These are phyloP conservation scores for Pyrenopolyporus hunteri DNA, from an alignment of 495 filamentous ascomycete species.

Conservation along the genomic window DNA sequence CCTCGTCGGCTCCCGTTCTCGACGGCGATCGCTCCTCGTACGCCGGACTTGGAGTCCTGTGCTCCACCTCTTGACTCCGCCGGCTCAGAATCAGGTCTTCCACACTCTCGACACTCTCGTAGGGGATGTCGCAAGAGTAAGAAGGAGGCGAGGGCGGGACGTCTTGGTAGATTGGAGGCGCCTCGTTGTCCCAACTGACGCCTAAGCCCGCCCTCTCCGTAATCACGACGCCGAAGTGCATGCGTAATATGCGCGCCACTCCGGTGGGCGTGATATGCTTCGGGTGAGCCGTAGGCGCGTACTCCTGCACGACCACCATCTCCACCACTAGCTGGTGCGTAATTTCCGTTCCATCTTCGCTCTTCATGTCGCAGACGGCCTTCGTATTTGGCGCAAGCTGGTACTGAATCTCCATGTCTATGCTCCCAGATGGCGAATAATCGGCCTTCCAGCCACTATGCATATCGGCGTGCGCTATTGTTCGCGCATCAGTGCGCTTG, in stretches of 20 bases:
- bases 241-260: slow-evolving; percentile 86
- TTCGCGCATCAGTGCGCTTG: slow-evolving; percentile 75
- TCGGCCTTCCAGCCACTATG: slow-evolving; percentile 97
- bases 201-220: slow-evolving; percentile 87
- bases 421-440: slow-evolving; percentile 70
- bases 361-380: slow-evolving; percentile 74
- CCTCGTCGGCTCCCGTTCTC: neutral
- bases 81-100: slow-evolving; percentile 32
- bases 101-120: slow-evolving; percentile 31
- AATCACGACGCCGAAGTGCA: slow-evolving; percentile 83
- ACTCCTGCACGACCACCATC: slow-evolving; percentile 93
- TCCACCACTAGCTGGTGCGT: slow-evolving; percentile 88
- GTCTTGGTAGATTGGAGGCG: slow-evolving; percentile 92
- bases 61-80: slow-evolving; percentile 7
- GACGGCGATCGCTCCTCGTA: slow-evolving; percentile 31
- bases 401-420: slow-evolving; percentile 84
- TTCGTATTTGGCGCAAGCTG: slow-evolving; percentile 61
- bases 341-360: slow-evolving; percentile 76
- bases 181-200: slow-evolving; percentile 97
- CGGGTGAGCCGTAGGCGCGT: slow-evolving; percentile 71
- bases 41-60: slow-evolving; percentile 15
- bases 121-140: slow-evolving; percentile 56
- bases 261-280: slow-evolving; percentile 83
- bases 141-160: slow-evolving; percentile 86
- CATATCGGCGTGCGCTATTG: slow-evolving; percentile 75